Base-by-base conservation (phyloP, 2,329 filamentous ascomycete genomes). In the Verticillium albo-atrum region DNA sequence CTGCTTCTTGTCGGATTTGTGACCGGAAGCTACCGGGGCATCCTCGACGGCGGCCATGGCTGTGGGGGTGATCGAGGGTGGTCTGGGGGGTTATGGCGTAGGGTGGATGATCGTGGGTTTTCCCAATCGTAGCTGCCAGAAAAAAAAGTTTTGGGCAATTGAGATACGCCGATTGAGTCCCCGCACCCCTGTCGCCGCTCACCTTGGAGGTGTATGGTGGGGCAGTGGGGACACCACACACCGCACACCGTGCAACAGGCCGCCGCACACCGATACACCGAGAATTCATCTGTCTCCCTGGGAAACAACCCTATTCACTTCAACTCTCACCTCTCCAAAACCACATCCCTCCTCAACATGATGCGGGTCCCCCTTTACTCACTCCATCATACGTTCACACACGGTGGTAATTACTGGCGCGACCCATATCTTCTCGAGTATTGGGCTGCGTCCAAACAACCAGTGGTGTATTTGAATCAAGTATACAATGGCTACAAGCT, bases 1-100 rank as follows among this genome's bases (percentile, higher is more conserved):
- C 17, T 65, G 62, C 62, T 76, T 76, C 67, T 77, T 77, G 6
- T 77, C 75, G 26, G 70, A 61, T 62, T 71, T 76, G 26, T 53
- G 25, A 6, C 51, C 15, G 15, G 25, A 17, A 30, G 27, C 27
- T 26, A 20, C 6, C 9, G 51, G 51, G n/a, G 26, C 17, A 17
- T 53, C 51, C 10, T 14, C 51, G 14, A 28, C 23, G 14, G 23
- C 15, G 14, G 51, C 25, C 51, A 53, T 53, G 26, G 26, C 25
- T 53, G 9, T 12, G n/a, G 10, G 42, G 37, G 42, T 7, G 20
- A 23, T 50, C 7, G n/a, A 1, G 42, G 20, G n/a, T 42, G n/a
- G 20, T 6, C 0, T 23, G 20, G 42, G 23, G 9, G 37, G n/a
- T 20, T 7, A 23, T 23, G n/a, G 42, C 20, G 20, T 50, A 10